Conservation (phyloP, 495 filamentous ascomycete species). For the Xylaria palmicola region DNA sequence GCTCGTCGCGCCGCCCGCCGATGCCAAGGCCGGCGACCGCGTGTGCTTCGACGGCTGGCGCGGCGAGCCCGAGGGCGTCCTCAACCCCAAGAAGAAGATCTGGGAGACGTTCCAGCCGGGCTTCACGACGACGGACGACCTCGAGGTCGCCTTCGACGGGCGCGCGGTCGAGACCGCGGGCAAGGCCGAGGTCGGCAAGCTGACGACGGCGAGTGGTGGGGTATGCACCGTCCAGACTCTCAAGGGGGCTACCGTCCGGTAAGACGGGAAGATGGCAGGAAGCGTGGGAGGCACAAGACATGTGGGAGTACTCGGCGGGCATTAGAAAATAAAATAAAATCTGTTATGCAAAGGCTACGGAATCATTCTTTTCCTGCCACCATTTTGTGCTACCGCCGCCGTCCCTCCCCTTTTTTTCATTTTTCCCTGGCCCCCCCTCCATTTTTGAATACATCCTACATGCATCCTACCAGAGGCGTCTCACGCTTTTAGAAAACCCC, state of each 20-base stretch:
- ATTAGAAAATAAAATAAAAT: conserved; percentile 14
- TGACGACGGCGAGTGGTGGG: conserved; percentile 69
- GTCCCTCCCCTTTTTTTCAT: not conserved
- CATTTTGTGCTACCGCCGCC: too few relatives aligned
- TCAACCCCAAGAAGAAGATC: conserved; percentile 99
- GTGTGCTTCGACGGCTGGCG: conserved; percentile 93
- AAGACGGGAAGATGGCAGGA: conserved; percentile 19
- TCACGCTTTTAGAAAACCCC: too few relatives aligned
- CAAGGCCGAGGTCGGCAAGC: conserved; percentile 65
- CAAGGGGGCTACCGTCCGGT: conserved; percentile 69
- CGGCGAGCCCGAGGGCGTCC: conserved; percentile 83
- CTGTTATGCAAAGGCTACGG: not conserved
- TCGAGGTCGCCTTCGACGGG: conserved; percentile 68
- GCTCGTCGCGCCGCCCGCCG: conserved; percentile 82
- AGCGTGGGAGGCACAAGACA: not conserved
- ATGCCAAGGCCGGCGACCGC: conserved; percentile 74
- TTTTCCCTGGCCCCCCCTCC: too few relatives aligned
- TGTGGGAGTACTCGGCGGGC: not conserved
- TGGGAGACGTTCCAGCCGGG: conserved; percentile 96
- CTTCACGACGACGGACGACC: conserved; percentile 76
- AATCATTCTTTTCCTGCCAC: not conserved
- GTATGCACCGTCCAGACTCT: conserved; percentile 72
- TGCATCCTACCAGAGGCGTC: too few relatives aligned
- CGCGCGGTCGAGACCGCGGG: conserved; percentile 48
- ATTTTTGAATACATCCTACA: too few relatives aligned